Evolutionary conservation across 169 alveolate species (phyloP).

Genomic region (Plasmodium blacklocki): DNA sequence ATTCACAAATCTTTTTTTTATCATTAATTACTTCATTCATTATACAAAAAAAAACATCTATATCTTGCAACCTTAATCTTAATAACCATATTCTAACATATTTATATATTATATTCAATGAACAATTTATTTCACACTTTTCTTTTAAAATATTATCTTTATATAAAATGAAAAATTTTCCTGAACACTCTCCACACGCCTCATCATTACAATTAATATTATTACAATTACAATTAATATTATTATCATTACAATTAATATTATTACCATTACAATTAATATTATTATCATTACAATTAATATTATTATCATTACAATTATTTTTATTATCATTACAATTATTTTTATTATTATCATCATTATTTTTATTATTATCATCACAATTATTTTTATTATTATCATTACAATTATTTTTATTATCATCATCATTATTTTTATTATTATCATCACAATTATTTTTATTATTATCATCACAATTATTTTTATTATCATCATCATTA

Average conservation of each 20-base stretch:
- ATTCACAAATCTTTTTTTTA: slow-evolving; percentile 40
- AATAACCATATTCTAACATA: slow-evolving; percentile 70
- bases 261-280: background rate
- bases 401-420: background rate
- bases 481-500: background rate
- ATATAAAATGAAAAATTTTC: slow-evolving; percentile 19
- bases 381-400: background rate
- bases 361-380: background rate
- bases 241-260: too few species aligned
- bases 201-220: too few species aligned
- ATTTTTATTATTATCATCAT: too few species aligned
- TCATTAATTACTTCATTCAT: slow-evolving; percentile 29
- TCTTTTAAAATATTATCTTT: slow-evolving; percentile 38
- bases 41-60: slow-evolving; percentile 32
- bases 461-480: too few species aligned
- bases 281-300: background rate
- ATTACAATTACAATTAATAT: too few species aligned
- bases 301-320: too few species aligned
- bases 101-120: slow-evolving; percentile 55
- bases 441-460: too few species aligned
- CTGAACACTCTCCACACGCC: background rate
- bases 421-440: too few species aligned
- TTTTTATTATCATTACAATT: too few species aligned
- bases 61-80: slow-evolving; percentile 13
- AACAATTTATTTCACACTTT: slow-evolving; percentile 46